Conservation (phyloP, 495 filamentous ascomycete genomes). For the Aspergillus incahuasiensis region DNA sequence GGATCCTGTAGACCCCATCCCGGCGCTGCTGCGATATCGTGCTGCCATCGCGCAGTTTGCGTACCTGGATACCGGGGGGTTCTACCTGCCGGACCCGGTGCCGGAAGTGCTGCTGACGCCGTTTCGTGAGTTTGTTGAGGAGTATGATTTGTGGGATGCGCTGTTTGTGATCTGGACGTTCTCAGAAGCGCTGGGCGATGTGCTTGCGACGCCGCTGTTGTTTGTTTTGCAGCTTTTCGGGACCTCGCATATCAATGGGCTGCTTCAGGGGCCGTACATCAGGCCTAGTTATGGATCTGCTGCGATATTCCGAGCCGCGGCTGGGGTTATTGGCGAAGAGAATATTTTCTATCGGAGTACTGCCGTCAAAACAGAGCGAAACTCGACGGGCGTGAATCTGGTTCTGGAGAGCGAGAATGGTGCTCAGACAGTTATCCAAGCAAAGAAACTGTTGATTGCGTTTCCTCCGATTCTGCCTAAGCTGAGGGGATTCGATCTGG, state of each 20-base stretch:
- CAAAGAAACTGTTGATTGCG: too few species aligned
- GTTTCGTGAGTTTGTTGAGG: conserved; percentile 39
- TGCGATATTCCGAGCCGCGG: not conserved
- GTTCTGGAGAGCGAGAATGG: too few species aligned
- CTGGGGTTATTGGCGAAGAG: not conserved
- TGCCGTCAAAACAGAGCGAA: too few species aligned
- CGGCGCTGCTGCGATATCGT: too few species aligned
- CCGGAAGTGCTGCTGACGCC: conserved; percentile 42
- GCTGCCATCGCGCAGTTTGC: too few species aligned
- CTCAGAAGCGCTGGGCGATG: conserved; percentile 32
- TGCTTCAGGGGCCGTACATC: not conserved
- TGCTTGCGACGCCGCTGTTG: conserved; percentile 17
- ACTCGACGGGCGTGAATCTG: too few species aligned
- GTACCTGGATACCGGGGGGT: too few species aligned
- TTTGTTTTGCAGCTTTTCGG: conserved; percentile 31
- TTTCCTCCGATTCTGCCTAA: too few species aligned
- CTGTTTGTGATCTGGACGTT: conserved; percentile 21
- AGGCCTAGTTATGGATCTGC: not conserved
- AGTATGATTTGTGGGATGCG: conserved; percentile 35
- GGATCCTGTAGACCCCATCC: too few species aligned
- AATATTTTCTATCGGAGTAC: too few species aligned
- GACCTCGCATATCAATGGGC: conserved; percentile 4
- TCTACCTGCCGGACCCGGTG: conserved; percentile 8
- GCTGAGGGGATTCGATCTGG: too few species aligned
- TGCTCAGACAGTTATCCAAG: too few species aligned